A percentile compares a stretch with the other conserved stretches of the same genome.
Evolutionary conservation across 352 stramenopile genomes (phyloP).

Genomic region (Pythium coloratum): DNA sequence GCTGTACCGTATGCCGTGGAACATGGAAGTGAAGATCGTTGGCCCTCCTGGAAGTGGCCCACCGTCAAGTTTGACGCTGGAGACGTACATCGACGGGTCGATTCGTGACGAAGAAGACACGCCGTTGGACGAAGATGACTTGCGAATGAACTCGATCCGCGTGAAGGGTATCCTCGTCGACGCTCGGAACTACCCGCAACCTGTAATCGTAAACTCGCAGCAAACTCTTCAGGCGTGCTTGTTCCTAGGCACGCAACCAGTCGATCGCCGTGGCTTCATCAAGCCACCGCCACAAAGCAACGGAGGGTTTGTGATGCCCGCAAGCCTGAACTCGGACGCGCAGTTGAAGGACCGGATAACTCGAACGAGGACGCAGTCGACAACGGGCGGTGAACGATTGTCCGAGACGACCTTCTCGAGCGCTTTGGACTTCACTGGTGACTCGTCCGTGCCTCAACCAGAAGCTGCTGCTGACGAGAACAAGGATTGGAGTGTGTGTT

Average conservation of each 20-base stretch:
- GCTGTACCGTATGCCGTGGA: constrained; percentile 90
- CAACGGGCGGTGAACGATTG: constrained; percentile 53
- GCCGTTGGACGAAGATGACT: constrained; percentile 67
- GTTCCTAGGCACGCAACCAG: constrained; percentile 82
- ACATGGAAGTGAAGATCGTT: constrained; percentile 91
- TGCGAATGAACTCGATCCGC: constrained; percentile 86
- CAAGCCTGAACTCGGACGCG: constrained; percentile 48
- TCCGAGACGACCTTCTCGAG: constrained; percentile 60
- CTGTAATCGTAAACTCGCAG: constrained; percentile 84
- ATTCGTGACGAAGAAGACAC: constrained; percentile 73
- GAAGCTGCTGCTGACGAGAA: constrained; percentile 79
- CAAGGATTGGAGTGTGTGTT: constrained; percentile 89
- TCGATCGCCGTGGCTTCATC: constrained; percentile 83
- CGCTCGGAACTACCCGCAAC: constrained; percentile 83
- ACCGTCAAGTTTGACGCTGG: constrained; percentile 84
- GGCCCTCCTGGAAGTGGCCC: constrained; percentile 80
- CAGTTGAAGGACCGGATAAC: constrained; percentile 58
- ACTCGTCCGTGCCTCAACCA: constrained; percentile 54
- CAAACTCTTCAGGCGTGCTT: constrained; percentile 87
- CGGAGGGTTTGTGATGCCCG: constrained; percentile 75
- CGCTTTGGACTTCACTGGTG: constrained; percentile 51
- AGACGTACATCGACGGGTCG: constrained; percentile 86
- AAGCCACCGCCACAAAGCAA: constrained; percentile 87
- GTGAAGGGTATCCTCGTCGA: constrained; percentile 89
- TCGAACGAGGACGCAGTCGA: constrained; percentile 48